A percentile compares a stretch with the other conserved stretches of the same genome.
Conservation (phyloP, 2,329 filamentous ascomycete species). For the Colletotrichum phormii region DNA sequence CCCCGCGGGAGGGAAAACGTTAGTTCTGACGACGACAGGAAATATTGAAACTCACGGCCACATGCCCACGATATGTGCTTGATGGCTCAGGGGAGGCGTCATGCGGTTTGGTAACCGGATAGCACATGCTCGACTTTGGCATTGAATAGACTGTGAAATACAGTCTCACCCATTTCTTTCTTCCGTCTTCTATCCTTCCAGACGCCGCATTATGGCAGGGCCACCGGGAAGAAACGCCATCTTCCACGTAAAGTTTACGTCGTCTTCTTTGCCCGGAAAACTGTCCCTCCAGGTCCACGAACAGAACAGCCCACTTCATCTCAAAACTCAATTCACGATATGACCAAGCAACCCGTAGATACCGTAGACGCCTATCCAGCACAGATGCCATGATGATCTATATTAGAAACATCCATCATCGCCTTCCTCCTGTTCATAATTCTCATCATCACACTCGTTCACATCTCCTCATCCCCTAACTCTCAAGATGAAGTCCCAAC, state of each 20-base stretch:
- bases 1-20: neutral
- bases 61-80: neutral
- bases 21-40: neutral
- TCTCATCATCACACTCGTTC: neutral
- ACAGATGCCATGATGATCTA: neutral
- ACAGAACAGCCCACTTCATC: neutral
- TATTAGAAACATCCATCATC: neutral
- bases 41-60: neutral
- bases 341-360: neutral
- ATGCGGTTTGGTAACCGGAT: neutral
- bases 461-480: neutral
- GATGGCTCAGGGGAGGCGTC: neutral
- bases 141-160: neutral
- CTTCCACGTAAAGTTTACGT: neutral
- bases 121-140: neutral
- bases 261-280: neutral
- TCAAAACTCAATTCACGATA: neutral
- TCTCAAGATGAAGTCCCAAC: constrained; percentile 21
- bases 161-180: neutral
- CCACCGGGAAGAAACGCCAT: neutral
- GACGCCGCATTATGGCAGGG: neutral
- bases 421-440: neutral
- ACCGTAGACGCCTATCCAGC: neutral
- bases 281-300: neutral
- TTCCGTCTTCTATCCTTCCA: neutral